Conservation (phyloP, 1,139 yeast genomes). For the Blastobotrys elegans region DNA sequence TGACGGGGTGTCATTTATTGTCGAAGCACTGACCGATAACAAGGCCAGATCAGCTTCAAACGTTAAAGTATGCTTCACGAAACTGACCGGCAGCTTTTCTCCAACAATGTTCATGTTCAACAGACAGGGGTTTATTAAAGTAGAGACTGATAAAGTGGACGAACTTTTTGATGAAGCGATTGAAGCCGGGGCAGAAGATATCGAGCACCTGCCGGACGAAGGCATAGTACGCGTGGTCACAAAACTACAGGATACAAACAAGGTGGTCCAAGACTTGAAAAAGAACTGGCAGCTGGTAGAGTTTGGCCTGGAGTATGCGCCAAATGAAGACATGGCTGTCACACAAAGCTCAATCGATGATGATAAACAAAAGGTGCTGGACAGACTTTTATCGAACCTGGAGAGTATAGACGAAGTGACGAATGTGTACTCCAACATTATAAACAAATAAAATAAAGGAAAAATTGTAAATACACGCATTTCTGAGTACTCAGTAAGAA, state of each 20-base stretch:
- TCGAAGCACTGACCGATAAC: constrained; percentile 86
- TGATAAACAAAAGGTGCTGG: constrained; percentile 47
- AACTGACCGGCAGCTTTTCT: constrained; percentile 63
- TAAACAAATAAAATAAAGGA: constrained; percentile 12
- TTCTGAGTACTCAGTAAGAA: too few species aligned
- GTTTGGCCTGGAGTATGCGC: constrained; percentile 61
- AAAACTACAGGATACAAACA: constrained; percentile 57
- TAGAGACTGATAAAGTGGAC: constrained; percentile 40
- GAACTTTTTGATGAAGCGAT: constrained; percentile 65
- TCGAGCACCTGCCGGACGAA: constrained; percentile 45
- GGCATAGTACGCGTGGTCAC: constrained; percentile 37
- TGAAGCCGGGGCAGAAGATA: constrained; percentile 83
- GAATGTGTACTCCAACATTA: constrained; percentile 57
- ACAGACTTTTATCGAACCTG: constrained; percentile 54
- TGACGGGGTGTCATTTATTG: constrained; percentile 79
- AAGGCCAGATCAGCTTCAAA: constrained; percentile 74
- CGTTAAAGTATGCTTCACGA: constrained; percentile 71
- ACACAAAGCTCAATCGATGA: constrained; percentile 42
- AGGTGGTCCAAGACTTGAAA: constrained; percentile 55
- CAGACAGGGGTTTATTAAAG: constrained; percentile 62
- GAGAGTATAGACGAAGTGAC: constrained; percentile 80
- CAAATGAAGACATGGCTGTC: constrained; percentile 58
- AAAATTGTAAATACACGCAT: background rate
- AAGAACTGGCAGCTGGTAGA: constrained; percentile 54
- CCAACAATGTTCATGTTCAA: constrained; percentile 78